Evolutionary conservation across 257 asterid species (phyloP), one percentile per base, ranked within the genome.

Genomic region (Cinchona pubescens): DNA sequence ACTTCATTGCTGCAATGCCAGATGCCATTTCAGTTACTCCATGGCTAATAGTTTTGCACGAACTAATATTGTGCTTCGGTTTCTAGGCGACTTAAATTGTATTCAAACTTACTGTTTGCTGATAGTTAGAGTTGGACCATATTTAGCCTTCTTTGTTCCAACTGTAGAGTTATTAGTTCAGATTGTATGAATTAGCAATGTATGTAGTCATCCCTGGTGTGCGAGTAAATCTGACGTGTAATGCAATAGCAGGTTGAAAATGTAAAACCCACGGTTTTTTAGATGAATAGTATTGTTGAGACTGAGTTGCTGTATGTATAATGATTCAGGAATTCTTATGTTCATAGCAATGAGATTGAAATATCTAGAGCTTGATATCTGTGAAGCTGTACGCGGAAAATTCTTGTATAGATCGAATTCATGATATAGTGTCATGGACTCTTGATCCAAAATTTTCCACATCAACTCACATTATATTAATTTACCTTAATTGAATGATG

Each of bases 81-180:
- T 60, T 60, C 66, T 3, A 59, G 37, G 1, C 35, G 0, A 59
- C 65, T 27, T 27, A n/a, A n/a, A n/a, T n/a, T n/a, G n/a, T n/a
- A n/a, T n/a, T n/a, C n/a, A n/a, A n/a, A n/a, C n/a, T n/a, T n/a
- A n/a, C n/a, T n/a, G n/a, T n/a, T n/a, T n/a, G n/a, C n/a, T n/a
- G n/a, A n/a, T n/a, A n/a, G n/a, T n/a, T n/a, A 73, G 76, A 45
- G 10, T 66, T 69, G 68, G 55, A 75, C 25, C 15, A 49, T 5
- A 77, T 30, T 48, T 53, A 65, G 78, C 53, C 25, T 59, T 59
- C 74, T 35, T 64, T 42, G 60, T 59, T 19, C 34, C 35, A 40
- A 70, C 30, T 73, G 70, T 43, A 49, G 43, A 61, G 48, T 45
- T n/a, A n/a, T 10, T 25, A 25, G 18, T 25, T 64, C 32, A 74